Conservation (phyloP, 768 basidiomycete species). For the Leucogyrophana mollusca region DNA sequence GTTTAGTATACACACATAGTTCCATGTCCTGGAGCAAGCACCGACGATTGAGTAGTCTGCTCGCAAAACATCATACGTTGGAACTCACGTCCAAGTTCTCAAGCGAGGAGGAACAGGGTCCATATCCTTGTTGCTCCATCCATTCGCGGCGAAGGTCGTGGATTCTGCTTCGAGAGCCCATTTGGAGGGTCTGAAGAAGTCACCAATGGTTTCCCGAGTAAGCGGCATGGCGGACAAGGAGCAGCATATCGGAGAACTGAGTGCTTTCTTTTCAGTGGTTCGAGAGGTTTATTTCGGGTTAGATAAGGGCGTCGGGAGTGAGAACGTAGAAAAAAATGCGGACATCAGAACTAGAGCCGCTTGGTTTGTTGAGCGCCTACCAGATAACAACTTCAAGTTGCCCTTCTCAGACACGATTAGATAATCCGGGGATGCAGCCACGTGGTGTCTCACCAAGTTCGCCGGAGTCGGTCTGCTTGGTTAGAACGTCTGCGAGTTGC, state of each 20-base stretch:
- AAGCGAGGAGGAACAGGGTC: conserved; percentile 63
- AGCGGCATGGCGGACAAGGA: neutral
- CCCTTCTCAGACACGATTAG: no score
- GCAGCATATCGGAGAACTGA: neutral
- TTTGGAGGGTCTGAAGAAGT: conserved; percentile 33
- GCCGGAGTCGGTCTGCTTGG: conserved; percentile 12
- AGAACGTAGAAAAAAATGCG: neutral
- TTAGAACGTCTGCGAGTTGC: neutral
- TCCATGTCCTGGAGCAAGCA: conserved; percentile 42
- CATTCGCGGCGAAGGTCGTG: conserved; percentile 49
- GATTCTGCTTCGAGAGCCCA: conserved; percentile 54
- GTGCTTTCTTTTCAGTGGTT: neutral
- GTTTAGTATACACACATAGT: conserved; percentile 68
- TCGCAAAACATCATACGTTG: neutral
- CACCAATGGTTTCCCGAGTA: neutral
- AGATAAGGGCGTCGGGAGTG: conserved; percentile 4
- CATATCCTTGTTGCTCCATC: conserved; percentile 77
- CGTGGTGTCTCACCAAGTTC: conserved; percentile 19
- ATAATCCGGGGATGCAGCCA: conserved; percentile 7
- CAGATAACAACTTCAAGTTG: no score
- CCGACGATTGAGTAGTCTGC: no score
- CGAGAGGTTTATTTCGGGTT: conserved; percentile 4
- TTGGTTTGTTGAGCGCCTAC: no score
- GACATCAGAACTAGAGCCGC: no score
- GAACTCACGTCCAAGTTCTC: conserved; percentile 57